Evolutionary conservation across 2,329 filamentous ascomycete genomes (phyloP).

Genomic region (Rhinocladiella similis): DNA sequence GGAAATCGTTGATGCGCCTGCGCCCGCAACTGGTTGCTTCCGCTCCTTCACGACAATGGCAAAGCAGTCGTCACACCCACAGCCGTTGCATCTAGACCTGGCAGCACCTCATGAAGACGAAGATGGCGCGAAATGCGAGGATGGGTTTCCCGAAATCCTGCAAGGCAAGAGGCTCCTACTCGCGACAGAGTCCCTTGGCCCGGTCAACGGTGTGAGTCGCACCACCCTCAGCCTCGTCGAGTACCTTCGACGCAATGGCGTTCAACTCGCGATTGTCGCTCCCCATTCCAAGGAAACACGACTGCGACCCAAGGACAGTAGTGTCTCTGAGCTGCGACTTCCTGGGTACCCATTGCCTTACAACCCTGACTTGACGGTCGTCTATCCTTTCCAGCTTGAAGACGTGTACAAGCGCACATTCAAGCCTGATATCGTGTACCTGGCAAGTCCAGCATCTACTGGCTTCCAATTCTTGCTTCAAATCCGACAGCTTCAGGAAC

Average conservation of each 20-base stretch:
- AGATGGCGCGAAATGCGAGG: not conserved
- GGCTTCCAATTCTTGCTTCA: slow-evolving; percentile 73
- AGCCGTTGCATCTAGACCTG: not conserved
- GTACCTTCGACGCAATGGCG: slow-evolving; percentile 64
- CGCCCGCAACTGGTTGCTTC: too few species aligned
- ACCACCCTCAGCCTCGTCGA: slow-evolving; percentile 70
- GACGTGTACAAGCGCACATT: slow-evolving; percentile 63
- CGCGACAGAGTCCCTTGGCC: slow-evolving; percentile 70
- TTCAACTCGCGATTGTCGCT: slow-evolving; percentile 66
- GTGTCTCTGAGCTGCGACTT: slow-evolving; percentile 56
- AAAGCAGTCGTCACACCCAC: not conserved
- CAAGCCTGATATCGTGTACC: slow-evolving; percentile 67
- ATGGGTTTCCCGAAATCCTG: slow-evolving; percentile 48
- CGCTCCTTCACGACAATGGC: not conserved
- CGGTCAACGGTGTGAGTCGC: slow-evolving; percentile 71
- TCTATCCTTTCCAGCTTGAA: slow-evolving; percentile 67
- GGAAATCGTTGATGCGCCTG: too few species aligned
- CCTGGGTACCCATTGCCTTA: slow-evolving; percentile 68
- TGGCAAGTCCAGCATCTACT: slow-evolving; percentile 68
- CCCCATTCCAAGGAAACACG: slow-evolving; percentile 59
- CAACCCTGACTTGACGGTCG: slow-evolving; percentile 69
- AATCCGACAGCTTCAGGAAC: slow-evolving; percentile 58
- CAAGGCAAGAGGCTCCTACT: slow-evolving; percentile 63
- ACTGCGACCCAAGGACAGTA: slow-evolving; percentile 38
- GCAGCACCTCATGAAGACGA: not conserved